A percentile compares a stretch with the other conserved stretches of the same genome.
phyloP scores from a whole-genome alignment of 202 grass and related monocot genomes.

The Carex sylvatica region DNA sequence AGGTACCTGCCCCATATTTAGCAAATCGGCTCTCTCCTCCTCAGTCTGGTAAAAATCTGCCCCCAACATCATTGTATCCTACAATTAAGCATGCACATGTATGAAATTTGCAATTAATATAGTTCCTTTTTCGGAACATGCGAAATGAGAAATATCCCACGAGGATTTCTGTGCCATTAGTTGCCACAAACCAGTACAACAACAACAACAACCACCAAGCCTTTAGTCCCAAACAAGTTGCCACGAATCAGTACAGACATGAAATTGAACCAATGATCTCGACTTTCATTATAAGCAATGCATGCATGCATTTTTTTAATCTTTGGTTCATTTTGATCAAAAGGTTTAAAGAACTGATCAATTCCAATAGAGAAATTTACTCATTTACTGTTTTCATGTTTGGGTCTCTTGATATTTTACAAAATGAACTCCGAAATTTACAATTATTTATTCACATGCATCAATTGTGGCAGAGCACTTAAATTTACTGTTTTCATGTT shows the following conservation, averaged over 20 bases:
- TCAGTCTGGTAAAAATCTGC: constrained; percentile 83
- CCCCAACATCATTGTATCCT: constrained; percentile 87
- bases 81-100: constrained; percentile 11
- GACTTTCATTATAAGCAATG: constrained; percentile 1
- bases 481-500: too few species aligned
- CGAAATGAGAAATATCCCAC: not conserved
- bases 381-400: not conserved
- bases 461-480: not conserved
- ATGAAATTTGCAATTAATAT: not conserved
- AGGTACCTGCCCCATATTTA: constrained; percentile 58
- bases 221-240: too few species aligned
- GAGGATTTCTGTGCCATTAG: not conserved
- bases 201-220: too few species aligned
- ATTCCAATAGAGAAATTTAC: not conserved
- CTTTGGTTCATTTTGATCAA: not conserved
- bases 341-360: not conserved
- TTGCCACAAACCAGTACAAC: not conserved
- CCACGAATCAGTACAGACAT: not conserved
- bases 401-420: not conserved
- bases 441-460: not conserved
- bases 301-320: not conserved
- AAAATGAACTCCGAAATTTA: not conserved
- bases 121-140: constrained; percentile 13
- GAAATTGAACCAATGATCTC: not conserved
- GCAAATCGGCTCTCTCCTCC: constrained; percentile 48